A percentile compares a stretch with the other conserved stretches of the same genome.
These are phyloP conservation scores for Populus tremula DNA, from an alignment of 345 rosid species.

Conservation along the genomic window DNA sequence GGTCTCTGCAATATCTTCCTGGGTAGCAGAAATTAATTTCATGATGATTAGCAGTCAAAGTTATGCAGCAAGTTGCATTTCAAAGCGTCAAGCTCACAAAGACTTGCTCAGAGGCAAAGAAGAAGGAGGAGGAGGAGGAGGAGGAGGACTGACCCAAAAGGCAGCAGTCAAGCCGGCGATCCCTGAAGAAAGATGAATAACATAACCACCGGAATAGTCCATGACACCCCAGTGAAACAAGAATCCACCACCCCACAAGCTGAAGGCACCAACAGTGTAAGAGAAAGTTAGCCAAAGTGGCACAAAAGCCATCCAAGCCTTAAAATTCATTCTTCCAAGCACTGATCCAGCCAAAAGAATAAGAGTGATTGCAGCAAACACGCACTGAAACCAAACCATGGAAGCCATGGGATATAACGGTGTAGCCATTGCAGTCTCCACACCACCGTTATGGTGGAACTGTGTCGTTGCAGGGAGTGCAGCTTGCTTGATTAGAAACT, in stretches of 20 bases:
- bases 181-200: constrained; percentile 52
- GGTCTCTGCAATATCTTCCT: no score
- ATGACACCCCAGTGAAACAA: constrained; percentile 57
- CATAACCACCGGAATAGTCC: constrained; percentile 51
- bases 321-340: constrained; percentile 44
- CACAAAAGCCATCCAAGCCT: constrained; percentile 52
- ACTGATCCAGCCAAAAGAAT: constrained; percentile 39
- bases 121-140: neutral
- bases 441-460: neutral
- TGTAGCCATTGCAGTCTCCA: constrained; percentile 22
- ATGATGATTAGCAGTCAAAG: no score
- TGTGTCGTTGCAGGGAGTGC: constrained; percentile 33
- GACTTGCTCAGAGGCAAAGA: no score
- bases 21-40: no score
- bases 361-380: constrained; percentile 39
- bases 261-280: constrained; percentile 44
- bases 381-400: constrained; percentile 55
- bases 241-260: constrained; percentile 55
- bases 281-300: constrained; percentile 48
- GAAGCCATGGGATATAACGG: constrained; percentile 47
- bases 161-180: constrained; percentile 41
- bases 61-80: no score
- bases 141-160: constrained; percentile 29
- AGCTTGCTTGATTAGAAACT: constrained; percentile 36
- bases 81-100: neutral